A percentile compares a stretch with the other conserved stretches of the same genome.
Evolutionary conservation across 2,329 filamentous ascomycete species (phyloP).

Genomic region (Trichoderma brevicompactum): DNA sequence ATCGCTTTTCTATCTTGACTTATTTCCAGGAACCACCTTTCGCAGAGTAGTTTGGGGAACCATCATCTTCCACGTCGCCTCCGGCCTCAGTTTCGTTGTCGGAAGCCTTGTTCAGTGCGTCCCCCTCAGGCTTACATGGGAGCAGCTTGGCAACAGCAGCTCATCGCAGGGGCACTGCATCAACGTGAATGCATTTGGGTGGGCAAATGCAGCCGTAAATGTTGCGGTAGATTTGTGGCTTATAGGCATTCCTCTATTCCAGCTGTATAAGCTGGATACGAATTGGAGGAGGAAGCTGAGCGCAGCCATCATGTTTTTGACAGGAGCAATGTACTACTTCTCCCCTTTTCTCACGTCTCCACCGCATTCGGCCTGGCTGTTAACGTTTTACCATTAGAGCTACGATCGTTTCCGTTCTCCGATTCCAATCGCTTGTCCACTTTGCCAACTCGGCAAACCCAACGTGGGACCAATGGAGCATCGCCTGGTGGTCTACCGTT

Average conservation of each 20-base stretch:
- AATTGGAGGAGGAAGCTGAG: conserved; percentile 50
- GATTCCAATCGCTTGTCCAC: conserved; percentile 37
- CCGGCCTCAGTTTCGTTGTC: conserved; percentile 41
- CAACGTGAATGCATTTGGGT: conserved; percentile 46
- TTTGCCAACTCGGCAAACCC: conserved; percentile 39
- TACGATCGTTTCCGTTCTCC: conserved; percentile 40
- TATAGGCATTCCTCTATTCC: conserved; percentile 48
- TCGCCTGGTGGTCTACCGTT: conserved; percentile 43
- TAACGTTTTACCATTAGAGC: conserved; percentile 33
- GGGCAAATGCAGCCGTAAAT: conserved; percentile 49
- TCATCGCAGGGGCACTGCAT: conserved; percentile 46
- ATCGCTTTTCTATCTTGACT: conserved; percentile 49
- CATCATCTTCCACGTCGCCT: conserved; percentile 39
- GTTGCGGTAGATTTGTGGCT: conserved; percentile 51
- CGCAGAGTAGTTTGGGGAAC: conserved; percentile 42
- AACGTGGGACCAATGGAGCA: conserved; percentile 39
- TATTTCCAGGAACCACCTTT: conserved; percentile 44
- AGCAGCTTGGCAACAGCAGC: conserved; percentile 46
- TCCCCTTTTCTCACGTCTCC: too few species aligned
- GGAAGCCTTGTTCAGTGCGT: conserved; percentile 45
- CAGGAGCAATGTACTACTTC: conserved; percentile 45
- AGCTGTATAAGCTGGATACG: conserved; percentile 43
- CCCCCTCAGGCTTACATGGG: conserved; percentile 49
- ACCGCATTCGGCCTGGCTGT: background rate
- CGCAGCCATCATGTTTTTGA: conserved; percentile 49